Conservation (phyloP, 2,329 filamentous ascomycete species). For the Penicillium concentricum region DNA sequence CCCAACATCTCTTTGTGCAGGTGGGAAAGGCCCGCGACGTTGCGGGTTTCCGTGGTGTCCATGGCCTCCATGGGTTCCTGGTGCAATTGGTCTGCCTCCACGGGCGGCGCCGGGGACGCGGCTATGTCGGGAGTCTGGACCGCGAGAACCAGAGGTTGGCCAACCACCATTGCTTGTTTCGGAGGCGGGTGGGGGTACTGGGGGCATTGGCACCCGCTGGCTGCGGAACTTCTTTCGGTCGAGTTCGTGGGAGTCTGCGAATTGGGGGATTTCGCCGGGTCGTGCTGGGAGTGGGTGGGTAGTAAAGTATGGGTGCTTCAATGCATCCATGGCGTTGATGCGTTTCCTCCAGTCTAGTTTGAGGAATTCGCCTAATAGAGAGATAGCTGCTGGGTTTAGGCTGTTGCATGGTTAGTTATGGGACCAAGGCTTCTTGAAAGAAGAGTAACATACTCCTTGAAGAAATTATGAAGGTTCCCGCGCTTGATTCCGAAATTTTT, state of each 20-base stretch:
- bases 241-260: slow-evolving; percentile 95
- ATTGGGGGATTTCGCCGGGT: slow-evolving; percentile 83
- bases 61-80: slow-evolving; percentile 9
- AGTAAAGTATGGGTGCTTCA: slow-evolving; percentile 89
- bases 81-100: slow-evolving; percentile 27
- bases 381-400: slow-evolving; percentile 69
- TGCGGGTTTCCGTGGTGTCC: slow-evolving; percentile 16
- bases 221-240: slow-evolving; percentile 88
- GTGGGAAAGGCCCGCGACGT: slow-evolving; percentile 29
- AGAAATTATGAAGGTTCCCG: slow-evolving; percentile 70
- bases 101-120: slow-evolving; percentile 38
- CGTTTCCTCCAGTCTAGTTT: slow-evolving; percentile 85
- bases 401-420: slow-evolving; percentile 35
- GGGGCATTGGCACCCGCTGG: slow-evolving; percentile 78
- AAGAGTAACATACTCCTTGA: slow-evolving; percentile 61
- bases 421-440: not conserved
- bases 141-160: slow-evolving; percentile 36
- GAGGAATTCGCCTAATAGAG: slow-evolving; percentile 76
- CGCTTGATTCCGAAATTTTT: slow-evolving; percentile 59
- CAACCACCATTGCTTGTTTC: slow-evolving; percentile 66
- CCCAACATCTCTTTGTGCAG: slow-evolving; percentile 32
- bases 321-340: slow-evolving; percentile 89
- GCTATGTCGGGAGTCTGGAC: slow-evolving; percentile 32
- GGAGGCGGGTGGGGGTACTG: slow-evolving; percentile 86
- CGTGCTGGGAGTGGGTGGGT: slow-evolving; percentile 73